phyloP scores from a whole-genome alignment of 2,329 filamentous ascomycete species.

The Anthostomella pinea region DNA sequence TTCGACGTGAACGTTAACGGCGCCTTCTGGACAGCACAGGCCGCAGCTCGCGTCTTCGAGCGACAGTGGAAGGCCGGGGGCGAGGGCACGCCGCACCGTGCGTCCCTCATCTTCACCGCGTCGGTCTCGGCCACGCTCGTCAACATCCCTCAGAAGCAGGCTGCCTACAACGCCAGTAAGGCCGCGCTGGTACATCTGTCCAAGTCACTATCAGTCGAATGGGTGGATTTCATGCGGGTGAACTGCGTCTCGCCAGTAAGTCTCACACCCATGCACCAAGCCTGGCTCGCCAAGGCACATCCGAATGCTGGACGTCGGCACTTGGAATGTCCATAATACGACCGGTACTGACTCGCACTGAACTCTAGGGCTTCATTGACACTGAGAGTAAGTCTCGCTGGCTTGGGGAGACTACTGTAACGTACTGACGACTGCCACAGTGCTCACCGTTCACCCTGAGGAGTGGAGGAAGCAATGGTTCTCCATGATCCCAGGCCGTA shows the following conservation, averaged over 20 bases:
- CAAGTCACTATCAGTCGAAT: conserved; percentile 41
- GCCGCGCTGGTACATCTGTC: conserved; percentile 40
- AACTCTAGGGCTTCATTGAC: conserved; percentile 30
- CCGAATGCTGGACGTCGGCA: not conserved
- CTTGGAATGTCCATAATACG: not conserved
- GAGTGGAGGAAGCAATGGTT: conserved; percentile 29
- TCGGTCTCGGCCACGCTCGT: conserved; percentile 39
- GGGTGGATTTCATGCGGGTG: conserved; percentile 40
- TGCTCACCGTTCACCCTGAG: conserved; percentile 30
- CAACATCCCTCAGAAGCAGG: conserved; percentile 40
- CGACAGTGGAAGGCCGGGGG: conserved; percentile 28
- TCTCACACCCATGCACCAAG: not conserved
- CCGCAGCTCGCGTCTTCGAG: conserved; percentile 38
- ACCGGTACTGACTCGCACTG: conserved; percentile 3
- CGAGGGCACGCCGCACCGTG: conserved; percentile 23
- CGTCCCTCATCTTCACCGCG: conserved; percentile 40
- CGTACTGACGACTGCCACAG: conserved; percentile 11
- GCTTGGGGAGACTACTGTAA: not conserved
- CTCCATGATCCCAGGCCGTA: conserved; percentile 29
- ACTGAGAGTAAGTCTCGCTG: conserved; percentile 28
- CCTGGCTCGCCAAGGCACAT: not conserved
- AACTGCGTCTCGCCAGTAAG: conserved; percentile 38
- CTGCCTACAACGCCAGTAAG: conserved; percentile 42
- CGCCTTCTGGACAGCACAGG: conserved; percentile 42
- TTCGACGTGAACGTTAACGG: conserved; percentile 41